Conservation (phyloP, 805 yeast species). For the Nadsonia fulvescens region DNA sequence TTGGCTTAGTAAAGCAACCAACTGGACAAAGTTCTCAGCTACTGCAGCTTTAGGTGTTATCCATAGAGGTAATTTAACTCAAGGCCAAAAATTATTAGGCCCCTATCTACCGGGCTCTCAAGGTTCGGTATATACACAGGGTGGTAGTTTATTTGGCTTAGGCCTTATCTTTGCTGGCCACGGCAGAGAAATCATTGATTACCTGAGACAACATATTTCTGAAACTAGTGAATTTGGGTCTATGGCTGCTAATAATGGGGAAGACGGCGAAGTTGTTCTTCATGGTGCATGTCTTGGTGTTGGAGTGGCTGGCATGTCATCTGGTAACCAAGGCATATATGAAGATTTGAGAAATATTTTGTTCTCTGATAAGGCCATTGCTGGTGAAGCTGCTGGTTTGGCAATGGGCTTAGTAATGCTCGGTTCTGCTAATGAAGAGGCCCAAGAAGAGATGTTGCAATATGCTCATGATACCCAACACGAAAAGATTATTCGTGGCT, state of each 20-base stretch:
- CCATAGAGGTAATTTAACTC: constrained; percentile 84
- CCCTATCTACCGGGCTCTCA: constrained; percentile 77
- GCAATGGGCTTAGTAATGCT: constrained; percentile 93
- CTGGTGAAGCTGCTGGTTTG: constrained; percentile 92
- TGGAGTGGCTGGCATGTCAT: constrained; percentile 95
- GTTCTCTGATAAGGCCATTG: constrained; percentile 78
- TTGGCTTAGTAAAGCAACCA: constrained; percentile 94
- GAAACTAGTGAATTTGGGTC: constrained; percentile 24
- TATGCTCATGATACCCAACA: constrained; percentile 93
- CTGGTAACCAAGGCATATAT: constrained; percentile 53
- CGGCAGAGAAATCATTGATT: constrained; percentile 65
- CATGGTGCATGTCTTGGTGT: constrained; percentile 94
- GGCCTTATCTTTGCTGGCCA: constrained; percentile 94
- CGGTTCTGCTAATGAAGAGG: constrained; percentile 64
- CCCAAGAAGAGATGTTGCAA: constrained; percentile 61
- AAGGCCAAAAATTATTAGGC: constrained; percentile 69
- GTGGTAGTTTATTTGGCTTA: constrained; percentile 85
- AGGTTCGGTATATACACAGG: constrained; percentile 74
- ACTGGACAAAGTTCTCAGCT: constrained; percentile 96
- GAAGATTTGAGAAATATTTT: constrained; percentile 71
- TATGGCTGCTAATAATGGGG: too few species aligned
- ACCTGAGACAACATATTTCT: constrained; percentile 46
- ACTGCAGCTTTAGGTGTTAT: constrained; percentile 97
- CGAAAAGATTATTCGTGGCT: constrained; percentile 86
- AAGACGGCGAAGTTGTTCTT: constrained; percentile 40